Evolutionary conservation across 225 moss, liverwort and hornwort genomes (phyloP), one percentile per base, ranked within the genome.

Genomic region (Asterella californica): DNA sequence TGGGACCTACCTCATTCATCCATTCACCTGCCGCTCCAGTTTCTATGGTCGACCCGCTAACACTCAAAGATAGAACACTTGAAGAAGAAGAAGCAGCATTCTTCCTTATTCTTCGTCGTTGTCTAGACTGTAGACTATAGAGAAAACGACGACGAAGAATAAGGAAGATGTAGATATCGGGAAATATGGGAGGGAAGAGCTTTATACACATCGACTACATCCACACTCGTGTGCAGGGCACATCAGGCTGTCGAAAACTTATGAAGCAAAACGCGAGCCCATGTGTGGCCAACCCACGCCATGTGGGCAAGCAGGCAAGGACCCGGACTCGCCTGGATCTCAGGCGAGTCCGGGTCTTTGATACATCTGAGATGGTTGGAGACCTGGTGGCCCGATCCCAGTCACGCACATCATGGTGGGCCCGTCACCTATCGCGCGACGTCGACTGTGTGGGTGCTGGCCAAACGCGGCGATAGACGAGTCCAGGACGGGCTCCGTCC

Each of bases 321-420:
- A 67, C 67, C 70, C 70, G n/a, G n/a, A n/a, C n/a, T n/a, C n/a
- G n/a, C 70, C 42, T 46, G 70, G 70, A 70, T 70, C 45, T 46
- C 19, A 38, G 70, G 70, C 70, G 70, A 24, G 70, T 42, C 70
- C 42, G 67, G 48, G n/a, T 48, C 48, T n/a, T 48, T 48, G 48
- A 48, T 48, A 48, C 6, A 48, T 48, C 7, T n/a, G n/a, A 11
- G 19, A 70, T 45, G 22, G 38, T 8, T 24, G 70, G 42, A 38
- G 45, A 24, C 15, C 9, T 15, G 42, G 70, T 70, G 38, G 42
- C 9, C 19, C 22, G 38, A 70, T 11, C 17, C 70, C 24, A 38
- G 70, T 70, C 42, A n/a, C n/a, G n/a, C n/a, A 45, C 15, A 70
- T 70, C 70, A 70, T 70, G 70, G 70, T 70, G 24, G 70, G 45